Percentiles rank a stretch among this genome's conserved stretches.
phyloP scores from a whole-genome alignment of 2,329 filamentous ascomycete species.

The Coniochaeta sp. region DNA sequence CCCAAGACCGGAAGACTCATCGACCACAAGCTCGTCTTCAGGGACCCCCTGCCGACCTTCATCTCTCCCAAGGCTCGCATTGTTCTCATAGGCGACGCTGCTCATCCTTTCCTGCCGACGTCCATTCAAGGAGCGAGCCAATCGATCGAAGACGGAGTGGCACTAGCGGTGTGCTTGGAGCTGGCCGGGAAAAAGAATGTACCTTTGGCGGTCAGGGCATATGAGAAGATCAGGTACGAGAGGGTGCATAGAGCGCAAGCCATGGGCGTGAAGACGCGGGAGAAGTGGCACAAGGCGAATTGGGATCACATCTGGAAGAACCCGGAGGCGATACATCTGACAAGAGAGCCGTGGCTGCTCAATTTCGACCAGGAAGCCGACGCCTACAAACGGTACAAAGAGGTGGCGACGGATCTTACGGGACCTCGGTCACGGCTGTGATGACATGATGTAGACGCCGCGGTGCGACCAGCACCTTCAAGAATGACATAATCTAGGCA shows the following conservation, averaged over 20 bases:
- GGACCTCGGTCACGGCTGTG: neutral
- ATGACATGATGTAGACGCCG: no score
- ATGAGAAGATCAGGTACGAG: slow-evolving; percentile 22
- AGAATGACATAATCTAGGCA: no score
- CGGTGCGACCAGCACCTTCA: no score
- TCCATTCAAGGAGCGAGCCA: slow-evolving; percentile 32
- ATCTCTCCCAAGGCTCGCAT: slow-evolving; percentile 24
- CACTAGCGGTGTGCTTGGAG: slow-evolving; percentile 26
- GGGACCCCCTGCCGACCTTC: slow-evolving; percentile 24
- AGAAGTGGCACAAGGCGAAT: slow-evolving; percentile 23
- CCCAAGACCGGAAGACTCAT: slow-evolving; percentile 14
- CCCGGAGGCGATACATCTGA: slow-evolving; percentile 19
- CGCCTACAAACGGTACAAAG: slow-evolving; percentile 18
- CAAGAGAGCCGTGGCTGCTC: slow-evolving; percentile 21
- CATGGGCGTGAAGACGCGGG: slow-evolving; percentile 21
- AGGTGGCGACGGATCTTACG: slow-evolving; percentile 7
- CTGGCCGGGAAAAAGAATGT: slow-evolving; percentile 11
- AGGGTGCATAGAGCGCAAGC: slow-evolving; percentile 22
- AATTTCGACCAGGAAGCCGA: slow-evolving; percentile 22
- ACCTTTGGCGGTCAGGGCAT: slow-evolving; percentile 18
- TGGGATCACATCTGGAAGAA: slow-evolving; percentile 18
- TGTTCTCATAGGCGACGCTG: slow-evolving; percentile 31
- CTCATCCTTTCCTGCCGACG: slow-evolving; percentile 31
- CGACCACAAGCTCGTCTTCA: slow-evolving; percentile 19
- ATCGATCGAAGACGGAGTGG: slow-evolving; percentile 32